Conservation (phyloP, 2,329 filamentous ascomycete species). For the Pestalotiopsis sp. region DNA sequence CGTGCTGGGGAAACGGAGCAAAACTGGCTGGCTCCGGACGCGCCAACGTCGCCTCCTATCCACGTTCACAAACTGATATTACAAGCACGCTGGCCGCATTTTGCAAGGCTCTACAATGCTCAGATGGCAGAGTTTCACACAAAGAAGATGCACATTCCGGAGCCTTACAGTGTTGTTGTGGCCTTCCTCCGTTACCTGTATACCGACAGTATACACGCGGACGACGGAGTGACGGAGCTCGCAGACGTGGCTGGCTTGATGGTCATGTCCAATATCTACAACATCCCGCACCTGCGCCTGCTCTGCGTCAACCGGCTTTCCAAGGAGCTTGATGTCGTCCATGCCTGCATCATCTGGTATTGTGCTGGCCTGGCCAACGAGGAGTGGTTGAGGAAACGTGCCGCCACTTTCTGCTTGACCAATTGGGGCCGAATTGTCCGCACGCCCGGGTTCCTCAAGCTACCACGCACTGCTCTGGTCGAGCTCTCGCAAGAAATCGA, state of each 20-base stretch:
- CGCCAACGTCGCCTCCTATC: conserved; percentile 77
- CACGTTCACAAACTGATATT: conserved; percentile 95
- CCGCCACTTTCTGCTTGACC: conserved; percentile 84
- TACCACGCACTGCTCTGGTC: conserved; percentile 79
- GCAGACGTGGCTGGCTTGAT: conserved; percentile 90
- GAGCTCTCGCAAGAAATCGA: conserved; percentile 94
- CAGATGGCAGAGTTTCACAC: conserved; percentile 98
- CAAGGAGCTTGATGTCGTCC: conserved; percentile 89
- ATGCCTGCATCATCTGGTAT: conserved; percentile 96
- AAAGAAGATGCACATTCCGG: conserved; percentile 96
- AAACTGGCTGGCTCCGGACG: conserved; percentile 63
- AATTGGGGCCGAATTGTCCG: conserved; percentile 96
- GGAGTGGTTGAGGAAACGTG: conserved; percentile 89
- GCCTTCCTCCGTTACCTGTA: conserved; percentile 97
- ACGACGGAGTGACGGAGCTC: conserved; percentile 76
- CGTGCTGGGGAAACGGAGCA: conserved; percentile 47
- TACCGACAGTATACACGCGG: conserved; percentile 81
- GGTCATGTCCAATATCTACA: conserved; percentile 98
- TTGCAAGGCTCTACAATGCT: conserved; percentile 85
- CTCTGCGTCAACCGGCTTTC: conserved; percentile 89
- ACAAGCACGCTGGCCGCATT: conserved; percentile 95
- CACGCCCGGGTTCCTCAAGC: conserved; percentile 80
- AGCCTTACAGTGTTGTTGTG: conserved; percentile 91
- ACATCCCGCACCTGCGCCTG: conserved; percentile 89
- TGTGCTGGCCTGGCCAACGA: conserved; percentile 87